These are phyloP conservation scores for Hamigera avellanea DNA, from an alignment of 495 filamentous ascomycete species.

Conservation along the genomic window DNA sequence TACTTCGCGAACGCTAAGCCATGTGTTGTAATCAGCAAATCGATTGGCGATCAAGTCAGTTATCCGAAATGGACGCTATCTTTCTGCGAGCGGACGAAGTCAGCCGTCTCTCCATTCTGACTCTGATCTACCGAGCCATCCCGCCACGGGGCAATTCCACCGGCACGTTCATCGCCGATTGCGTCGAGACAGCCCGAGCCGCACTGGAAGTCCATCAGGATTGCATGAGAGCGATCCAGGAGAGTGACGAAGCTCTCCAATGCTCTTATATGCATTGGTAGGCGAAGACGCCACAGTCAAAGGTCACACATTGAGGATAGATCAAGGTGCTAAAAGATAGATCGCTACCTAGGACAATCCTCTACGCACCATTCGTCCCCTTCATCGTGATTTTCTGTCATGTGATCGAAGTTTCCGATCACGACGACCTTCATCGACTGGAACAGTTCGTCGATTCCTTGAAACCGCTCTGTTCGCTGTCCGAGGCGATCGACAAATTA, in stretches of 20 bases:
- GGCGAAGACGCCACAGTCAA: too few species aligned
- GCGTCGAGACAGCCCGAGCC: slow-evolving; percentile 45
- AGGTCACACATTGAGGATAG: neutral
- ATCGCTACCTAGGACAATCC: slow-evolving; percentile 39
- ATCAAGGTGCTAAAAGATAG: neutral
- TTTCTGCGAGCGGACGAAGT: slow-evolving; percentile 45
- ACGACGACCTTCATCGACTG: slow-evolving; percentile 38
- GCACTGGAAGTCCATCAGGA: slow-evolving; percentile 42
- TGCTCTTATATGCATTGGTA: slow-evolving; percentile 55
- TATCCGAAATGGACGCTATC: slow-evolving; percentile 27
- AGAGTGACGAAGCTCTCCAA: slow-evolving; percentile 29
- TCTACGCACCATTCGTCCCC: slow-evolving; percentile 55
- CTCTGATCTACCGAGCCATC: slow-evolving; percentile 52
- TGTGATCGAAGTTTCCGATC: slow-evolving; percentile 35
- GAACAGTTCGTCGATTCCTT: slow-evolving; percentile 48
- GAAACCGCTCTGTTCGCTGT: slow-evolving; percentile 34
- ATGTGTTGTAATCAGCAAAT: too few species aligned
- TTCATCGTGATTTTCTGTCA: slow-evolving; percentile 64
- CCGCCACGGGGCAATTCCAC: slow-evolving; percentile 29
- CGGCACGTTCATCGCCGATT: slow-evolving; percentile 44
- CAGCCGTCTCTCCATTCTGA: slow-evolving; percentile 38
- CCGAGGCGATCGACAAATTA: slow-evolving; percentile 46
- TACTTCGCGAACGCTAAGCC: too few species aligned
- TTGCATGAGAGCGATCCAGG: slow-evolving; percentile 36
- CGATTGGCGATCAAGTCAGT: neutral